These are phyloP conservation scores for Vitis hybrid DNA, from an alignment of 177 flowering plant species.

Conservation along the genomic window DNA sequence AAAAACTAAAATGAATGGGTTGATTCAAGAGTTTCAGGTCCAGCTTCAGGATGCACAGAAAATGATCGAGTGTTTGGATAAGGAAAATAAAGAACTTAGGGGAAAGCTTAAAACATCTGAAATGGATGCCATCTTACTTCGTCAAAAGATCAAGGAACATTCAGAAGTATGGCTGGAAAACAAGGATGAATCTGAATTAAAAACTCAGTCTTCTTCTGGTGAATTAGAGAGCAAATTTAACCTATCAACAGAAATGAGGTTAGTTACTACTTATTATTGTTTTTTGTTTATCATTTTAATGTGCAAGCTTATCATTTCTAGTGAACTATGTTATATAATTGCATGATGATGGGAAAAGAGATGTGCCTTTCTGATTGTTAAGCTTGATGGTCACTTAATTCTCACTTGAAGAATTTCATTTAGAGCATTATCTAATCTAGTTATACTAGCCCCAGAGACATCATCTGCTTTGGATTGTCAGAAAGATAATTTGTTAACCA, in stretches of 20 bases:
- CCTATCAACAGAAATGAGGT: constrained; percentile 38
- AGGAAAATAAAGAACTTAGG: constrained; percentile 57
- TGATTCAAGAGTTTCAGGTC: constrained; percentile 40
- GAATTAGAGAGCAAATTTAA: constrained; percentile 24
- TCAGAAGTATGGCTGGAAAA: constrained; percentile 25
- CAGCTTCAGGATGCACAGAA: constrained; percentile 40
- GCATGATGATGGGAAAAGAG: not conserved
- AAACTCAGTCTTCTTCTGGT: constrained; percentile 10
- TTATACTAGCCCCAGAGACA: not conserved
- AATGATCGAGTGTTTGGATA: constrained; percentile 35
- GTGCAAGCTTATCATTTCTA: not conserved
- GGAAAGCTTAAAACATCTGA: constrained; percentile 42
- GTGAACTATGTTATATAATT: not conserved
- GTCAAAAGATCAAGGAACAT: constrained; percentile 35
- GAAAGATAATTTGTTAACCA: not conserved
- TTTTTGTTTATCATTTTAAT: not conserved
- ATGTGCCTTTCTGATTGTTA: not conserved
- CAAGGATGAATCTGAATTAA: constrained; percentile 10
- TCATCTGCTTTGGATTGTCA: not conserved
- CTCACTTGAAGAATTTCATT: not conserved
- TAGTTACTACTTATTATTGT: constrained; percentile 12
- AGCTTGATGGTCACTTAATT: not conserved
- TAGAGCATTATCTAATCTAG: not conserved
- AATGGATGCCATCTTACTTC: constrained; percentile 24
- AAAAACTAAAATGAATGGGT: constrained; percentile 35